These are phyloP conservation scores for Solanum neorickii DNA, from an alignment of 257 asterid genomes.

Conservation along the genomic window DNA sequence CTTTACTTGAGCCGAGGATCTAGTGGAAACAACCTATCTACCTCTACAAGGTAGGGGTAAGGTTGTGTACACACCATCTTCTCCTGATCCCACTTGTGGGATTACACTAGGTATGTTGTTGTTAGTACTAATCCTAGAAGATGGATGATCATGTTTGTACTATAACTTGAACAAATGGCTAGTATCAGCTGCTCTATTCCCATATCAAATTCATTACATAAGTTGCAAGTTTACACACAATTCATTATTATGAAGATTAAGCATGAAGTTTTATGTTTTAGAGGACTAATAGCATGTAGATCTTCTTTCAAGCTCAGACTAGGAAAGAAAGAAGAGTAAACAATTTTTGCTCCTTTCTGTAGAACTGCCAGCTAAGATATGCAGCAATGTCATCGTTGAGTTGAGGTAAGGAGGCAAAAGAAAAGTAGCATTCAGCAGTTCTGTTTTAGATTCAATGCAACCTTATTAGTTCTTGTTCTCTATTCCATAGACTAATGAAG, in stretches of 20 bases:
- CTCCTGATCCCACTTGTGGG: not conserved
- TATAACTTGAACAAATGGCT: not conserved
- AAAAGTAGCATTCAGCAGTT: not conserved
- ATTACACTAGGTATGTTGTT: not conserved
- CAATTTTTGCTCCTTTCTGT: not conserved
- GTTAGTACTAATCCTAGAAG: not conserved
- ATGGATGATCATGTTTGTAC: not conserved
- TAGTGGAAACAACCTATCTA: not conserved
- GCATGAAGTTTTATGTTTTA: not conserved
- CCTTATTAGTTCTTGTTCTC: not conserved
- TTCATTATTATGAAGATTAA: not conserved
- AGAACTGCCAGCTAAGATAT: not conserved
- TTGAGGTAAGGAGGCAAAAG: not conserved
- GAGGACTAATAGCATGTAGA: not conserved
- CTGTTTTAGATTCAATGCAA: not conserved
- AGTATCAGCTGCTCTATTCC: not conserved
- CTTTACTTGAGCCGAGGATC: not conserved
- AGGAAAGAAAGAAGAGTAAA: not conserved
- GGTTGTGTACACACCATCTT: not conserved
- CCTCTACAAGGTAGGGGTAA: not conserved
- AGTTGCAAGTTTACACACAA: not conserved
- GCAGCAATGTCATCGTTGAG: not conserved
- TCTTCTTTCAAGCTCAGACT: not conserved
- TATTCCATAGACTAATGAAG: not conserved
- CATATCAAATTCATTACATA: not conserved